phyloP scores from a whole-genome alignment of 2,329 filamentous ascomycete species.

The Scedosporium dehoogii region DNA sequence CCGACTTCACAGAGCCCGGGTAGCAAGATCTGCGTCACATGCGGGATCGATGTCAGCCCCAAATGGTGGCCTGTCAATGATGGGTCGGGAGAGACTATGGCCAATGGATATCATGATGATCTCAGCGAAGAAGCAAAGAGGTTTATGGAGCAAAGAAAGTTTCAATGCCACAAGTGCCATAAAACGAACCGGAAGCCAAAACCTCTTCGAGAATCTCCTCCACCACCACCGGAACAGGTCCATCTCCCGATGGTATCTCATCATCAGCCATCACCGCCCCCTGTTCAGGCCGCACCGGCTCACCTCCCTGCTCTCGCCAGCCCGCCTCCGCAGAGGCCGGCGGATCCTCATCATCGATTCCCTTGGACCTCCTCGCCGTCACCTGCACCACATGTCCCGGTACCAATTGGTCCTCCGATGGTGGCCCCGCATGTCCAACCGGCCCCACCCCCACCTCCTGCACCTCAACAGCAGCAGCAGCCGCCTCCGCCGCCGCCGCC shows the following conservation, averaged over 20 bases:
- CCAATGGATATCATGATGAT: conserved; percentile 39
- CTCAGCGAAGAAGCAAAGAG: conserved; percentile 47
- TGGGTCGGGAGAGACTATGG: conserved; percentile 39
- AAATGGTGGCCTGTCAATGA: conserved; percentile 59
- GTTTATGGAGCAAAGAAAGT: conserved; percentile 49
- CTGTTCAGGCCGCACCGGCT: neutral
- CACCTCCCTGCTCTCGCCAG: conserved; percentile 1
- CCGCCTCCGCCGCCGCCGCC: conserved; percentile 8
- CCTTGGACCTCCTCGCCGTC: neutral
- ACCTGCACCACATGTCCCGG: neutral
- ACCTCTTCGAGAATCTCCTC: conserved; percentile 13
- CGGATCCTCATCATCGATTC: neutral
- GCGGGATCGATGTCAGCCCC: conserved; percentile 60
- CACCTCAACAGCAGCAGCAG: conserved; percentile 8
- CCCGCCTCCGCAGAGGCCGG: neutral
- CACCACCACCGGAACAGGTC: conserved; percentile 12
- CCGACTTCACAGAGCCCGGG: conserved; percentile 24
- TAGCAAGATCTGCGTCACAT: conserved; percentile 52
- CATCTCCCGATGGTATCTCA: neutral
- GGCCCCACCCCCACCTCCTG: conserved; percentile 12
- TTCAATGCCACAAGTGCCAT: conserved; percentile 68
- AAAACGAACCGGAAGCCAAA: conserved; percentile 39
- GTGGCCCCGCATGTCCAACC: conserved; percentile 2
- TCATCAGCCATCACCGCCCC: neutral
- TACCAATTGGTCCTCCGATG: neutral